Evolutionary conservation across 1,139 yeast genomes (phyloP).

Genomic region (Blastobotrys petasosporus): DNA sequence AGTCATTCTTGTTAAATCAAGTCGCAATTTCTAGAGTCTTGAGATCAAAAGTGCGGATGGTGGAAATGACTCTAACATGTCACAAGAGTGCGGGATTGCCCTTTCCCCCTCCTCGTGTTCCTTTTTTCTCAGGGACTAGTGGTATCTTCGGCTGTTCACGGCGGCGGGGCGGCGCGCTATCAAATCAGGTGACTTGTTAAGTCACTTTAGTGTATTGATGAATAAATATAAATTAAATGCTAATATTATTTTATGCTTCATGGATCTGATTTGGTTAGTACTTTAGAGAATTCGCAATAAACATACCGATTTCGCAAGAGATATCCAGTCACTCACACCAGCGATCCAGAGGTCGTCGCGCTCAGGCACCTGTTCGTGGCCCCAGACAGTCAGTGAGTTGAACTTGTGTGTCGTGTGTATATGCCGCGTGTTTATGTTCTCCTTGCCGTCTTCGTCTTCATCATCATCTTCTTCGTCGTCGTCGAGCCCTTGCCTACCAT

Average conservation of each 20-base stretch:
- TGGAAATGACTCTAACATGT: not conserved
- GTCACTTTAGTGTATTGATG: not conserved
- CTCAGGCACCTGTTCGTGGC: constrained; percentile 26
- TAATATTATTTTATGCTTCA: no score
- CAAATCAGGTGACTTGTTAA: no score
- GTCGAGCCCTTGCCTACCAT: not conserved
- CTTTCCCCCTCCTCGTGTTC: no score
- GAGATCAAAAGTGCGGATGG: not conserved
- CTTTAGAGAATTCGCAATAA: no score
- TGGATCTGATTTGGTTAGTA: no score
- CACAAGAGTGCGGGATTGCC: no score
- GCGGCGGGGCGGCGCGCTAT: no score
- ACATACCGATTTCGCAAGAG: constrained; percentile 10
- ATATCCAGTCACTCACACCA: constrained; percentile 24
- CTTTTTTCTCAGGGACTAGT: no score
- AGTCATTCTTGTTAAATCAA: not conserved
- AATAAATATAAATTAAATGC: not conserved
- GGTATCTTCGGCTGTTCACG: no score
- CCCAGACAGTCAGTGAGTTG: constrained; percentile 26
- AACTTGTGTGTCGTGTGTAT: constrained; percentile 19
- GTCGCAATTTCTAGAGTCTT: no score
- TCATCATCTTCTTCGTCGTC: constrained; percentile 14
- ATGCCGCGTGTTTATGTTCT: constrained; percentile 12
- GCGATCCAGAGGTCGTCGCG: constrained; percentile 22
- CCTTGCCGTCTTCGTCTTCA: constrained; percentile 9